phyloP scores from a whole-genome alignment of 371 early-diverging fungal genomes.

The Mortierella polycephala region DNA sequence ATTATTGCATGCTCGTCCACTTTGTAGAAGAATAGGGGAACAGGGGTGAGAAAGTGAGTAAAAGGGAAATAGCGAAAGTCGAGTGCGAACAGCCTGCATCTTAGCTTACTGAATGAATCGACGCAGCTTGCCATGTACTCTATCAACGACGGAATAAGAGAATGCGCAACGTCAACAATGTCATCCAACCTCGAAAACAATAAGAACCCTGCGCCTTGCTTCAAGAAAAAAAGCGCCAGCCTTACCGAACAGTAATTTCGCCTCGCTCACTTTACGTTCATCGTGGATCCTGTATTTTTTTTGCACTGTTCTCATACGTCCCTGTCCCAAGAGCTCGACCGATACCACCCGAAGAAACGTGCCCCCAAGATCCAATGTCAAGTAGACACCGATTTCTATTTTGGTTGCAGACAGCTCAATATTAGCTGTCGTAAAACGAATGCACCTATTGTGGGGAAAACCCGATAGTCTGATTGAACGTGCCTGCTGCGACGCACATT shows the following conservation, averaged over 20 bases:
- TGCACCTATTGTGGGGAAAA: neutral
- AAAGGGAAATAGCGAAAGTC: neutral
- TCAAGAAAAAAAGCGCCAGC: neutral
- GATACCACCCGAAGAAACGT: constrained; percentile 93
- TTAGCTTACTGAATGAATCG: constrained; percentile 19
- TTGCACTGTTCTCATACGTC: constrained; percentile 72
- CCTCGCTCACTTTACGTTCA: constrained; percentile 74
- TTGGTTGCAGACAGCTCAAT: neutral
- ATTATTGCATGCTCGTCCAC: constrained; percentile 36
- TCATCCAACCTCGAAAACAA: no score
- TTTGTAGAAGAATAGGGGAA: constrained; percentile 44
- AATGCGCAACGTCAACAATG: neutral
- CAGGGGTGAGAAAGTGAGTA: neutral
- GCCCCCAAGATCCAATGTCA: constrained; percentile 96
- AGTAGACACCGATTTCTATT: constrained; percentile 81
- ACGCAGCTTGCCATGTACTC: constrained; percentile 33
- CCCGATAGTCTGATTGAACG: neutral
- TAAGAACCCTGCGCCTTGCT: neutral
- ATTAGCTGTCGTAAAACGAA: neutral
- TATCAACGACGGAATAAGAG: neutral
- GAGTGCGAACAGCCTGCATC: neutral
- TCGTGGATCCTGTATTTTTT: constrained; percentile 87
- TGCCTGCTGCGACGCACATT: neutral
- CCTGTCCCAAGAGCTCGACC: constrained; percentile 84
- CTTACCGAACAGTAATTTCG: constrained; percentile 60